Base-by-base conservation (phyloP, 2,329 filamentous ascomycete genomes). In the Alternaria novae-zelandiae region DNA sequence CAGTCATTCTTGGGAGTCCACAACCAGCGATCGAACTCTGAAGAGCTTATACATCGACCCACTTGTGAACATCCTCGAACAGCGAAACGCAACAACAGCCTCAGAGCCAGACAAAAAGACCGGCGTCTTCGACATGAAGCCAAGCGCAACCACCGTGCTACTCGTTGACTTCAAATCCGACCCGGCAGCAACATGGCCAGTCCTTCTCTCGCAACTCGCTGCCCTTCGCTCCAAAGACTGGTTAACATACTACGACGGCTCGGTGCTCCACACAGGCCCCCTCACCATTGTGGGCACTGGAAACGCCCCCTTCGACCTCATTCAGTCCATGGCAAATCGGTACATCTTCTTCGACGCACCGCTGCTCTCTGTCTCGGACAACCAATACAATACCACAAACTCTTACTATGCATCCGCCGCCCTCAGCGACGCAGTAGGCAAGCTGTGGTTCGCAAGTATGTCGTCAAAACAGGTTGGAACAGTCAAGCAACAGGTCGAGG, bases 271-370 rank as follows among this genome's bases (percentile, higher is more conserved):
- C 41, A 73, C 80, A 21, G 82, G 90, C 1, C 87, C 88, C 1
- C 78, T 93, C 36, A 93, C 90, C 0, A 86, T 93, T 2, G 89
- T 93, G 2, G 89, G 86, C 2, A 91, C 89, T 2, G 91, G 91
- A 12, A 86, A 87, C 66, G 85, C 87, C 0, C 87, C 86, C 0
- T 89, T 90, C 70, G 83, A 87, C 58, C 72, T 85, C 9, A 71
- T 91, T 10, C 79, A 83, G 4, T 75, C 80, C 70, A 68, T 79
- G 6, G 86, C 84, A 2, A 84, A 87, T 65, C 82, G 88, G 28
- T 88, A 91, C 74, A 81, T 88, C 58, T 91, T 91, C 77, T 89
- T 88, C 72, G 90, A 92, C 68, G 90, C 89, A 0, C 89, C 89
- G 0, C 82, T 91, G 77, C 83, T 59, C 72, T 79, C 71, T 26